Base-by-base conservation (phyloP, 768 basidiomycete genomes). In the Boletellus ananiceps region DNA sequence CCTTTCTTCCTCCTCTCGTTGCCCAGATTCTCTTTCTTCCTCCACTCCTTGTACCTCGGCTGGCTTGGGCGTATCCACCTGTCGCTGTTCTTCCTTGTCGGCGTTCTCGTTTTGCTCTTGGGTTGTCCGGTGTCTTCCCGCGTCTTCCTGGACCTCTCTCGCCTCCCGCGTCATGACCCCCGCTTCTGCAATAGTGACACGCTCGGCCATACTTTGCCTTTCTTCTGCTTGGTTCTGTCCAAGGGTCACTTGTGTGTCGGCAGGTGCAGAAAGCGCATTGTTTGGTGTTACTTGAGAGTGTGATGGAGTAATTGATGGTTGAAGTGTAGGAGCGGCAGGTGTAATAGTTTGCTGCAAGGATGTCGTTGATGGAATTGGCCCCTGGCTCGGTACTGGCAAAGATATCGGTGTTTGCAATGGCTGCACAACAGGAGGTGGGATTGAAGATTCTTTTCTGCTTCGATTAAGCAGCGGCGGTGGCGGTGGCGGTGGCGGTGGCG, bases 201-300 rank as follows among this genome's bases (percentile, higher is more conserved):
- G 23, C 13, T 33, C 47, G 1, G 2, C 15, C 4, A 21, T 34
- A 19, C 53, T 49, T 40, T 35, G 44, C 33, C 44, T 47, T 27
- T 52, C 80, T 73, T 51, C 77, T 60, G 70, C 75, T 31, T 63
- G 62, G 46, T 73, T 72, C 40, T 75, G 74, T 9, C 72, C 69
- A 8, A 64, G 64, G 29, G 66, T 71, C 40, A 29, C 63, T 34
- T 61, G 66, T 41, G 69, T 67, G 37, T 61, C 61, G 27, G 27
- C 4, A 42, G 8, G 25, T 23, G 27, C 4, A 42, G 9, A 21
- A 33, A 31, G 19, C 23, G 19, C 15, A 15, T 16, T 35, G 23
- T 29, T 34, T 31, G 19, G n/a, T 7, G n/a, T 29, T 37, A 51
- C 45, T 27, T 48, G 57, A 5, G 64, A 49, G 5, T 52, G 52